Conservation (phyloP, 2,329 filamentous ascomycete genomes). For the Colletotrichum viniferum region DNA sequence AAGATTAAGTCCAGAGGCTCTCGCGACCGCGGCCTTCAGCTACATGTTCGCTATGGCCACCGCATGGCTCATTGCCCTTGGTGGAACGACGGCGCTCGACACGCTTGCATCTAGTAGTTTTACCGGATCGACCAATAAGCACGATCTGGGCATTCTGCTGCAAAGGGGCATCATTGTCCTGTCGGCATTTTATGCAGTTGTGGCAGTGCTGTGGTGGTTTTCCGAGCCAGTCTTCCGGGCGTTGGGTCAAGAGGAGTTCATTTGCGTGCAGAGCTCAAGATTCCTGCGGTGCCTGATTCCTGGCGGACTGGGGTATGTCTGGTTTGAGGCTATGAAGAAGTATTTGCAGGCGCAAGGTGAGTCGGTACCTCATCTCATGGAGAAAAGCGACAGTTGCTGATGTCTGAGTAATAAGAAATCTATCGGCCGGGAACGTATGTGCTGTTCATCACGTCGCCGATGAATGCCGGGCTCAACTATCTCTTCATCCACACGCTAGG, state of each 20-base stretch:
- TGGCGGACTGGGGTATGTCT: constrained; percentile 84
- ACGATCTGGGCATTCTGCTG: constrained; percentile 78
- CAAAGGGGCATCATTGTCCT: constrained; percentile 79
- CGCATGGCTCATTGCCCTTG: constrained; percentile 84
- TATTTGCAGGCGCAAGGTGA: constrained; percentile 87
- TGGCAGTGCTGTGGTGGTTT: constrained; percentile 75
- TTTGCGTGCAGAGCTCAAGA: constrained; percentile 73
- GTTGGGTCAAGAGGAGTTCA: constrained; percentile 78
- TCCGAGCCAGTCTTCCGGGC: constrained; percentile 76
- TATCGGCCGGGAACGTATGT: constrained; percentile 85
- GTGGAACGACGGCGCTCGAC: constrained; percentile 85
- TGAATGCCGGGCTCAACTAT: constrained; percentile 82
- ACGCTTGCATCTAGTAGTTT: constrained; percentile 84
- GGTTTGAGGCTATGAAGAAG: constrained; percentile 86
- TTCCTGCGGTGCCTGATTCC: constrained; percentile 79
- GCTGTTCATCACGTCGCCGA: constrained; percentile 78
- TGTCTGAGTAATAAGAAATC: constrained; percentile 44
- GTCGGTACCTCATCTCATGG: constrained; percentile 27
- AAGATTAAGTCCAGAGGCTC: constrained; percentile 76
- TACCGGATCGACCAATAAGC: constrained; percentile 79
- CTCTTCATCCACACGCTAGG: constrained; percentile 75
- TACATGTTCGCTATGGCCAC: constrained; percentile 96
- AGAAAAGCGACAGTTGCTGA: constrained; percentile 4
- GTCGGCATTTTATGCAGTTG: constrained; percentile 72
- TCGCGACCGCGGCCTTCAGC: constrained; percentile 83